Percentiles rank a stretch among this genome's conserved stretches.
Conservation (phyloP, 768 basidiomycete species). For the Naganishia vaughanmartiniae region DNA sequence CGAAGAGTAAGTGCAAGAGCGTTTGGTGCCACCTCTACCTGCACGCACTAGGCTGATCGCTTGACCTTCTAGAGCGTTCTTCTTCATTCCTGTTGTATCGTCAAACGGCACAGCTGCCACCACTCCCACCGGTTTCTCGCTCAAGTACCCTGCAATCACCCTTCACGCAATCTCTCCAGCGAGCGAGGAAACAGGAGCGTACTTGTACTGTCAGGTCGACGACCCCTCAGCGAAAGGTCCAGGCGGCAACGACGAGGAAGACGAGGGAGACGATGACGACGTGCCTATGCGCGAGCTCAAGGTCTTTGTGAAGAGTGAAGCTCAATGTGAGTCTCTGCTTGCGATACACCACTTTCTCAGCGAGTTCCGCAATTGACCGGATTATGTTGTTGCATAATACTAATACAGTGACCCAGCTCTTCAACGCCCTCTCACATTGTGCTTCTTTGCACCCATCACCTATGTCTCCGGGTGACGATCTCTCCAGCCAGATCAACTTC, state of each 20-base stretch:
- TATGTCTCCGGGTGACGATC: conserved; percentile 8
- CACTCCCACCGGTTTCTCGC: conserved; percentile 68
- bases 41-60: neutral
- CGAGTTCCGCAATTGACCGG: neutral
- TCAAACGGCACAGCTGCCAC: conserved; percentile 56
- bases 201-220: conserved; percentile 88
- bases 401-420: conserved; percentile 13
- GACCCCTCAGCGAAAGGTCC: conserved; percentile 56
- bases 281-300: conserved; percentile 73
- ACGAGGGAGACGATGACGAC: conserved; percentile 54
- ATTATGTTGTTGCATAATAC: neutral
- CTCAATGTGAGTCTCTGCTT: conserved; percentile 60
- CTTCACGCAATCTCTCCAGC: conserved; percentile 86
- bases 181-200: conserved; percentile 49
- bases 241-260: conserved; percentile 46
- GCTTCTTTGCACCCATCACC: conserved; percentile 15
- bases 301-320: conserved; percentile 65
- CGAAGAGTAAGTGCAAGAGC: conserved; percentile 63
- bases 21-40: neutral
- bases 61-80: neutral
- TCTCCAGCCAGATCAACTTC: neutral
- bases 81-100: conserved; percentile 26
- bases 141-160: conserved; percentile 84
- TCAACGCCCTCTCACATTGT: conserved; percentile 20
- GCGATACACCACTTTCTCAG: neutral